phyloP scores from a whole-genome alignment of 2,329 filamentous ascomycete genomes.

The Aureobasidium sp. region DNA sequence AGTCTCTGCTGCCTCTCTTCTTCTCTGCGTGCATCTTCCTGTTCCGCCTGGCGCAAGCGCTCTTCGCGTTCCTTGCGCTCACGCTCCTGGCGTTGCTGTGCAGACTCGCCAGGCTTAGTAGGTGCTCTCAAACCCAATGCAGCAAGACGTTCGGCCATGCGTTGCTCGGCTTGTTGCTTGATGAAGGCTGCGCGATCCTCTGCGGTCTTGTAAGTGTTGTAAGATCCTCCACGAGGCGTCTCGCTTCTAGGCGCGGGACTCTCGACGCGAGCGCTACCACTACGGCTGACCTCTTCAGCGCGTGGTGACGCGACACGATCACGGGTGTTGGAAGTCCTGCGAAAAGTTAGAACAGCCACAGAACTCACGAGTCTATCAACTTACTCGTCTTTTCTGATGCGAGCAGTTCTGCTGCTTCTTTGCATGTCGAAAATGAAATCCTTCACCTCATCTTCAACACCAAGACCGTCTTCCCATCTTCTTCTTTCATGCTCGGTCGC shows the following conservation, averaged over 20 bases:
- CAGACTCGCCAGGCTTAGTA: slow-evolving; percentile 65
- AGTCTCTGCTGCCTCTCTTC: slow-evolving; percentile 77
- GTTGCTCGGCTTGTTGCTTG: slow-evolving; percentile 91
- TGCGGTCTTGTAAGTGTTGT: slow-evolving; percentile 78
- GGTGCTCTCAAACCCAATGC: slow-evolving; percentile 86
- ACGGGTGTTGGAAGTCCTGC: slow-evolving; percentile 11
- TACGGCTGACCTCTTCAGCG: slow-evolving; percentile 25
- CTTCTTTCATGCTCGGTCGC: slow-evolving; percentile 83
- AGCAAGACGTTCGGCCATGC: slow-evolving; percentile 92
- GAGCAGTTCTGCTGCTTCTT: slow-evolving; percentile 70
- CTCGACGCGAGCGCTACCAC: slow-evolving; percentile 26
- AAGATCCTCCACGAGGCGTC: slow-evolving; percentile 37
- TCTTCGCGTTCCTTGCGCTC: slow-evolving; percentile 83
- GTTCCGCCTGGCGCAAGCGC: slow-evolving; percentile 81
- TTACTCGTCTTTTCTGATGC: slow-evolving; percentile 58
- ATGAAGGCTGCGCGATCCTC: slow-evolving; percentile 94
- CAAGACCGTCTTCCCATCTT: slow-evolving; percentile 91
- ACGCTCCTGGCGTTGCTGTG: slow-evolving; percentile 78
- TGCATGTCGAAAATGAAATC: slow-evolving; percentile 98
- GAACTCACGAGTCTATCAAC: slow-evolving; percentile 18
- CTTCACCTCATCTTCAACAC: slow-evolving; percentile 92
- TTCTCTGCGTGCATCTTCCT: slow-evolving; percentile 85
- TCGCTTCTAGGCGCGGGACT: slow-evolving; percentile 22
- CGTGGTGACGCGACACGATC: slow-evolving; percentile 12
- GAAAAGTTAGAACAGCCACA: background rate